Conservation (phyloP, 129 eudicot species). For the Lactuca saligna region DNA sequence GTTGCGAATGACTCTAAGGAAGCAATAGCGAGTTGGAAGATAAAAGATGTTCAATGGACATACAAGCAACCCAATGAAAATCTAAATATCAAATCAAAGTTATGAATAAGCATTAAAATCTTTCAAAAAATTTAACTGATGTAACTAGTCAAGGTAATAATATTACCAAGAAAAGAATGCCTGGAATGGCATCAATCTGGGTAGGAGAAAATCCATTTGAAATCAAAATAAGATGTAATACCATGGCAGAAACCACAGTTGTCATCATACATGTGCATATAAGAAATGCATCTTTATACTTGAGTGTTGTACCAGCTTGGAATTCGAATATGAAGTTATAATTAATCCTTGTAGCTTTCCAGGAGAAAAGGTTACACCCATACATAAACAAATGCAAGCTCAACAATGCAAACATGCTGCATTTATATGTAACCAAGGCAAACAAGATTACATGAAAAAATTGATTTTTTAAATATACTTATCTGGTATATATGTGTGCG, state of each 20-base stretch:
- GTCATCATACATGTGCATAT: constrained; percentile 85
- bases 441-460: background rate
- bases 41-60: constrained; percentile 80
- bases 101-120: background rate
- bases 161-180: constrained; percentile 74
- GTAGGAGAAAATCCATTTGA: constrained; percentile 55
- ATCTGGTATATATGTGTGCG: background rate
- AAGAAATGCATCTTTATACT: constrained; percentile 85
- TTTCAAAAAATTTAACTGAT: background rate
- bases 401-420: constrained; percentile 86
- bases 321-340: constrained; percentile 87
- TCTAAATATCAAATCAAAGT: constrained; percentile 31
- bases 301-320: constrained; percentile 66
- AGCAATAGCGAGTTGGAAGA: constrained; percentile 82
- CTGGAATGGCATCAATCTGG: constrained; percentile 75
- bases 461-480: background rate
- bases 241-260: constrained; percentile 78
- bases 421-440: background rate
- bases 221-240: constrained; percentile 72
- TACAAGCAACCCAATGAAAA: constrained; percentile 51
- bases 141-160: background rate
- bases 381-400: constrained; percentile 91
- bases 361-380: constrained; percentile 85
- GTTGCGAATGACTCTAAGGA: constrained; percentile 79
- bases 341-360: constrained; percentile 91